These are phyloP conservation scores for Cryptococcus sp. DNA, from an alignment of 1,284 basidiomycete genomes.

Conservation along the genomic window DNA sequence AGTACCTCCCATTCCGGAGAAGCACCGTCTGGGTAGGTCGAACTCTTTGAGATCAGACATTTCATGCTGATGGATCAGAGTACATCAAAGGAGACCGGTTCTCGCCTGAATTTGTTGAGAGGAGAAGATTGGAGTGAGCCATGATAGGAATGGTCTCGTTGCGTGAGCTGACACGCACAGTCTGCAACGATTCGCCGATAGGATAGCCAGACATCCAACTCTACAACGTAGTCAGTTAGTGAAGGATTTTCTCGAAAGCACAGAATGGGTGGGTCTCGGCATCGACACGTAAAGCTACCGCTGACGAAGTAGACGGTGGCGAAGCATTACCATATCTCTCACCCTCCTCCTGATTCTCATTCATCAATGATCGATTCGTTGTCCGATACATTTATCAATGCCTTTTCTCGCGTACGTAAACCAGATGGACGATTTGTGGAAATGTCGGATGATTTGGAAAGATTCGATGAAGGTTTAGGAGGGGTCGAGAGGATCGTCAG, in stretches of 20 bases:
- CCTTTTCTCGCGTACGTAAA: conserved; percentile 87
- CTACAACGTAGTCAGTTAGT: conserved; percentile 87
- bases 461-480: conserved; percentile 85
- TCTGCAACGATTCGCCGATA: conserved; percentile 86
- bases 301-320: conserved; percentile 66
- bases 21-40: conserved; percentile 81
- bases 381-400: conserved; percentile 89
- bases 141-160: neutral
- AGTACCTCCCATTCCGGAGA: conserved; percentile 91
- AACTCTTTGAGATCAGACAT: neutral
- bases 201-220: conserved; percentile 86
- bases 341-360: conserved; percentile 76
- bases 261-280: conserved; percentile 78
- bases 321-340: conserved; percentile 88
- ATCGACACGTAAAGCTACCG: neutral
- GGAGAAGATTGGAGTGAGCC: conserved; percentile 80
- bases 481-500: conserved; percentile 75
- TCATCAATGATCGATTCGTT: conserved; percentile 86
- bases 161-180: conserved; percentile 51
- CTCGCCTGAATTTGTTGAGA: conserved; percentile 93
- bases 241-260: conserved; percentile 88
- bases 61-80: conserved; percentile 54
- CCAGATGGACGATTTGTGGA: conserved; percentile 91
- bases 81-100: conserved; percentile 98
- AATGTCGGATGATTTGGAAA: conserved; percentile 87